phyloP scores from a whole-genome alignment of 169 alveolate species.

The Plasmodium vivax region DNA sequence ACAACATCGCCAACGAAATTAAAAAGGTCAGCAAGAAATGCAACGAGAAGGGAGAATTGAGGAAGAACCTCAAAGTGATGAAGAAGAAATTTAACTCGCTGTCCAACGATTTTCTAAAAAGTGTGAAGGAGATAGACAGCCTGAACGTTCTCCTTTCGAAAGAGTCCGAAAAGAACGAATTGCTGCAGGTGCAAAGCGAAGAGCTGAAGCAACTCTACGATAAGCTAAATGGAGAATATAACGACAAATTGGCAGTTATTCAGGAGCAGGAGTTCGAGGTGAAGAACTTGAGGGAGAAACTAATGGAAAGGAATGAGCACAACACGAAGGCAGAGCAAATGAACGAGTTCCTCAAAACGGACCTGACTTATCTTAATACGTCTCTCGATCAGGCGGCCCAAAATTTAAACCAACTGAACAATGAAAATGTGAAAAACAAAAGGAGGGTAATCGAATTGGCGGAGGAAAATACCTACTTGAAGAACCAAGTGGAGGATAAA shows the following conservation, averaged over 20 bases:
- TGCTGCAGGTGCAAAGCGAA: conserved; percentile 9
- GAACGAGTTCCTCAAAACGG: conserved; percentile 45
- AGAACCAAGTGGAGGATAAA: conserved; percentile 26
- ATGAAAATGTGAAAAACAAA: conserved; percentile 41
- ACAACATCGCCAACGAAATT: conserved; percentile 22
- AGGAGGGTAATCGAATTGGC: conserved; percentile 18
- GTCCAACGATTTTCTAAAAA: conserved; percentile 46
- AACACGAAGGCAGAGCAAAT: conserved; percentile 42
- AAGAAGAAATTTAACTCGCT: conserved; percentile 37
- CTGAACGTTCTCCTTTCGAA: background rate
- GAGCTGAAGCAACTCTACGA: conserved; percentile 24
- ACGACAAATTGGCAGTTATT: conserved; percentile 27
- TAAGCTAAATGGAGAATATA: conserved; percentile 31
- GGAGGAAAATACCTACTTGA: conserved; percentile 25
- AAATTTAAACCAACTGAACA: conserved; percentile 40
- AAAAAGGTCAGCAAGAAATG: conserved; percentile 6
- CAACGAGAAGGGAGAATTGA: conserved; percentile 53
- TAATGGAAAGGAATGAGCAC: conserved; percentile 42
- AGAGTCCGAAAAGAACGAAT: conserved; percentile 41
- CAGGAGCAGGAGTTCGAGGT: conserved; percentile 32
- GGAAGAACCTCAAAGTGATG: conserved; percentile 28
- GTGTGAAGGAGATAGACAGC: conserved; percentile 21
- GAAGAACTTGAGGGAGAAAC: conserved; percentile 9
- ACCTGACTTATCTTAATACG: conserved; percentile 38
- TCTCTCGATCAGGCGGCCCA: conserved; percentile 57